Percentiles rank a stretch among this genome's conserved stretches.
Conservation (phyloP, 2,329 filamentous ascomycete species). For the Camptophora hylomeconis region DNA sequence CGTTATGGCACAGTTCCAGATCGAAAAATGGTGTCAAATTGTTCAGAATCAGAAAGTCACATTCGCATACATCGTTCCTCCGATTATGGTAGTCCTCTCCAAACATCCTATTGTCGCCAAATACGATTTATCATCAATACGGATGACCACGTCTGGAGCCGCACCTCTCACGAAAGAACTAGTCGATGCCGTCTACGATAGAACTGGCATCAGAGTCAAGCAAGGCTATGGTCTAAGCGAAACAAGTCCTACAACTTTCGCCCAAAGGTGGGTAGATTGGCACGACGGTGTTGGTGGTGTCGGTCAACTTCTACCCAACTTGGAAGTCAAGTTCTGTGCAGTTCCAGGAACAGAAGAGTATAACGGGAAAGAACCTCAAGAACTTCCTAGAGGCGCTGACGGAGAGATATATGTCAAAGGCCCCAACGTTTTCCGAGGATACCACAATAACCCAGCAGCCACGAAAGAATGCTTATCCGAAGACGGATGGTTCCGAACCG, state of each 20-base stretch:
- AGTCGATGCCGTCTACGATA: conserved; percentile 59
- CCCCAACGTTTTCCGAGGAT: conserved; percentile 51
- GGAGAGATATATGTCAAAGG: conserved; percentile 59
- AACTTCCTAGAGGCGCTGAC: conserved; percentile 48
- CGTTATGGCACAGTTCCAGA: conserved; percentile 68
- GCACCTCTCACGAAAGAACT: conserved; percentile 74
- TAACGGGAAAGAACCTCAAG: too few relatives aligned
- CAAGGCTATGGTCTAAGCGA: conserved; percentile 84
- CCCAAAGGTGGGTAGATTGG: conserved; percentile 66
- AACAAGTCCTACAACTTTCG: conserved; percentile 66
- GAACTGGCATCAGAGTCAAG: conserved; percentile 69
- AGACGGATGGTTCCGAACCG: conserved; percentile 84
- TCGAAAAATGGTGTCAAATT: conserved; percentile 63
- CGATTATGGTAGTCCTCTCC: conserved; percentile 65
- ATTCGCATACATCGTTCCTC: conserved; percentile 71
- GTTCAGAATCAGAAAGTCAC: conserved; percentile 66
- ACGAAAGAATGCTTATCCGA: conserved; percentile 45
- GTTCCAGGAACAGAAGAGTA: conserved; percentile 25
- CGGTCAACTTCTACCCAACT: conserved; percentile 64
- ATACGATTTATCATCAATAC: conserved; percentile 66
- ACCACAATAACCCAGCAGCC: conserved; percentile 45
- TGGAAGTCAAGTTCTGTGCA: conserved; percentile 67
- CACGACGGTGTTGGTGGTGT: conserved; percentile 62
- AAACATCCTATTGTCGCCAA: conserved; percentile 67
- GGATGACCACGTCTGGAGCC: conserved; percentile 77